Conservation (phyloP, 2,329 filamentous ascomycete genomes). For the Fusarium clavum region DNA sequence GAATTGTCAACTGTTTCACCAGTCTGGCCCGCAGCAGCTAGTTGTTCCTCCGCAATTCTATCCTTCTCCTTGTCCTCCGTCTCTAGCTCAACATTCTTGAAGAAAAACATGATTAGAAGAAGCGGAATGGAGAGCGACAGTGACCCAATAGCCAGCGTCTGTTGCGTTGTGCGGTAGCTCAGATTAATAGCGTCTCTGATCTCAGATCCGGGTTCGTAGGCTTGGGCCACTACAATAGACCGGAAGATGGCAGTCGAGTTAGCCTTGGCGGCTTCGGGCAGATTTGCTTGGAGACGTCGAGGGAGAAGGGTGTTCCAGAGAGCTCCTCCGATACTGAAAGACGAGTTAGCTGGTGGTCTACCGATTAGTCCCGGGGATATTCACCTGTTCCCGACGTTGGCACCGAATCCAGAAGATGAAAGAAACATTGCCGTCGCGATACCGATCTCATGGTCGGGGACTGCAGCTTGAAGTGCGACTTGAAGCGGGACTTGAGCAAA, state of each 20-base stretch:
- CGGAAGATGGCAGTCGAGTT: constrained; percentile 40
- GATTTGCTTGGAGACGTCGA: not conserved
- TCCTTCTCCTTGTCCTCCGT: constrained; percentile 8
- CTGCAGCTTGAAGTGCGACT: constrained; percentile 17
- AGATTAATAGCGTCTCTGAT: constrained; percentile 33
- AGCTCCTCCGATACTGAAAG: not conserved
- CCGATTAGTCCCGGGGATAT: too few species aligned
- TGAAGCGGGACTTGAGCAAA: constrained; percentile 24
- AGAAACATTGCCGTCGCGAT: constrained; percentile 33
- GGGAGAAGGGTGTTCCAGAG: not conserved
- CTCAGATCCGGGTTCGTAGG: constrained; percentile 1
- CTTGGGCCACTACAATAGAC: constrained; percentile 43
- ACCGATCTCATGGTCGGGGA: constrained; percentile 20
- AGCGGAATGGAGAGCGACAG: constrained; percentile 26
- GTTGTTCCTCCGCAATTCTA: not conserved
- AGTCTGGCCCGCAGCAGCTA: not conserved
- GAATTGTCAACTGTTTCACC: not conserved
- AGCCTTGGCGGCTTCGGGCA: not conserved
- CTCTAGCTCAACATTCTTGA: constrained; percentile 27
- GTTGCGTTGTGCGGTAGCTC: constrained; percentile 33
- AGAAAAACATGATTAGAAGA: constrained; percentile 35
- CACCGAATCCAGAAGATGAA: constrained; percentile 28
- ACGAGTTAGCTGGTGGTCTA: not conserved
- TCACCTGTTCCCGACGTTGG: constrained; percentile 14
- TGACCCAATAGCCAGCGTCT: constrained; percentile 33